phyloP scores from a whole-genome alignment of 768 basidiomycete species.

The Tricholoma flavovirens region DNA sequence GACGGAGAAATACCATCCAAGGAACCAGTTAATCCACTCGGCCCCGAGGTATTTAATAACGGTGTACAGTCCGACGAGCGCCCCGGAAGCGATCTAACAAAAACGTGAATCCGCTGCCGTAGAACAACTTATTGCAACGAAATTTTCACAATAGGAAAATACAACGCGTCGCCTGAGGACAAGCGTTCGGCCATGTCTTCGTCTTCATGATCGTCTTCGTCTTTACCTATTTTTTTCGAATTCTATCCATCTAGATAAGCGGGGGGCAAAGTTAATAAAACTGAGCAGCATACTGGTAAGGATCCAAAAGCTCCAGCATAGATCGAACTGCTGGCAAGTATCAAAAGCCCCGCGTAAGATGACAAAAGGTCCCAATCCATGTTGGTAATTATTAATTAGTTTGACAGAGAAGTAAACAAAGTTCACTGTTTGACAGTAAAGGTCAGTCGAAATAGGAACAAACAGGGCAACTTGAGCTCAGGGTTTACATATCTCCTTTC shows the following conservation, averaged over 20 bases:
- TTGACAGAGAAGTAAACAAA: not conserved
- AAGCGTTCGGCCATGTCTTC: constrained; percentile 56
- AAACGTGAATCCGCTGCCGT: not conserved
- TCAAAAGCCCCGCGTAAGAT: constrained; percentile 64
- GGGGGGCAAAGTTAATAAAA: constrained; percentile 5
- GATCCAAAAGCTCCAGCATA: constrained; percentile 68
- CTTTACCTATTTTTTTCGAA: not conserved
- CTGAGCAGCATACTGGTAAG: constrained; percentile 46
- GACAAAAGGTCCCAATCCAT: constrained; percentile 55
- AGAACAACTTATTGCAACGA: not conserved
- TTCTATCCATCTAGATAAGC: constrained; percentile 2
- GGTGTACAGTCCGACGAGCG: constrained; percentile 62
- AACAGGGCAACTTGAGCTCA: too few species aligned
- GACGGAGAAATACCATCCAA: constrained; percentile 71
- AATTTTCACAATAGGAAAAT: constrained; percentile 65
- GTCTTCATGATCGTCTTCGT: constrained; percentile 42
- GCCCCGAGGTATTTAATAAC: constrained; percentile 72
- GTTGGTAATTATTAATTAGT: constrained; percentile 1
- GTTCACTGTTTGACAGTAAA: not conserved
- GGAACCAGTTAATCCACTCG: constrained; percentile 77
- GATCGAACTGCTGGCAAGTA: constrained; percentile 59
- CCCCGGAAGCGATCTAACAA: constrained; percentile 59
- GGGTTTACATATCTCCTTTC: too few species aligned
- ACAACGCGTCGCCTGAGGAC: constrained; percentile 64
- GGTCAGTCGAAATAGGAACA: too few species aligned